Conservation (phyloP, 176 grass and related monocot species). For the Otatea glauca region DNA sequence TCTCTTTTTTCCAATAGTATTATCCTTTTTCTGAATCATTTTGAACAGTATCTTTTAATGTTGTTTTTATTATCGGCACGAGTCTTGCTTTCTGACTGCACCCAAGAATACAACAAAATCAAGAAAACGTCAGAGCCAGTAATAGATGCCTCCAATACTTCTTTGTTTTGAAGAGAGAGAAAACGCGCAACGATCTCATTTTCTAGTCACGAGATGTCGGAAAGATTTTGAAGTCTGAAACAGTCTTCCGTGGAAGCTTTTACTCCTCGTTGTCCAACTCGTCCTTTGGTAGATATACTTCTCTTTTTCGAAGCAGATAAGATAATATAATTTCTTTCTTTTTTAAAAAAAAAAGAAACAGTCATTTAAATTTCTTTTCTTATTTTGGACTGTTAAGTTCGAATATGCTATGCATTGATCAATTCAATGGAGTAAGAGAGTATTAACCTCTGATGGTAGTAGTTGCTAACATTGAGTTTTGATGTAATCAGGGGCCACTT, state of each 20-base stretch:
- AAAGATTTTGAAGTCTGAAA: constrained; percentile 9
- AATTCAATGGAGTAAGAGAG: background rate
- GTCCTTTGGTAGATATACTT: background rate
- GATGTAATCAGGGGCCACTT: constrained; percentile 4
- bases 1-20: background rate
- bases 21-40: background rate
- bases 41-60: background rate
- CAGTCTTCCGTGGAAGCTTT: background rate
- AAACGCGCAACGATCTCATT: background rate
- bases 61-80: background rate
- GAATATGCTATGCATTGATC: background rate
- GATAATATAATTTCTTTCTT: background rate
- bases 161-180: background rate
- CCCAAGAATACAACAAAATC: constrained; percentile 21
- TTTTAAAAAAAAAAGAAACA: background rate
- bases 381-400: background rate
- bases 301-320: constrained; percentile 12
- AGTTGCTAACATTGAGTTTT: constrained; percentile 36
- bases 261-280: background rate
- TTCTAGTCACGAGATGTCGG: constrained; percentile 17
- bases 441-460: background rate
- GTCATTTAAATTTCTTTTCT: background rate
- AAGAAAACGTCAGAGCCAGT: constrained; percentile 18
- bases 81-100: constrained; percentile 5
- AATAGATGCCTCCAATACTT: background rate